phyloP scores from a whole-genome alignment of 495 filamentous ascomycete species.

The Penicillium lividum region DNA sequence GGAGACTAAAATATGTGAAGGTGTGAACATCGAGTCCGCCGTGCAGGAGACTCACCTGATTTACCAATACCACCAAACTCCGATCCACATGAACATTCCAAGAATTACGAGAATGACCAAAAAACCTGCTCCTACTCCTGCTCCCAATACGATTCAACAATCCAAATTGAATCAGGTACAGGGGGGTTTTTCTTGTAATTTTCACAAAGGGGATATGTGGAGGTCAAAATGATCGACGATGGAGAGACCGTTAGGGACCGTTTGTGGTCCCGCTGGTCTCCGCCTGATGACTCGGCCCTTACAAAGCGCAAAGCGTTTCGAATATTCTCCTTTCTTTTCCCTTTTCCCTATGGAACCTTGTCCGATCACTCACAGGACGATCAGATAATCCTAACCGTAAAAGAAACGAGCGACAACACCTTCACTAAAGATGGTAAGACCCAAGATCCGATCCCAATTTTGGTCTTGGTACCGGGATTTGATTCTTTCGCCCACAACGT shows the following conservation, averaged over 20 bases:
- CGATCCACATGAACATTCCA: conserved; percentile 4
- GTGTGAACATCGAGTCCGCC: conserved; percentile 6
- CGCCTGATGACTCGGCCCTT: conserved; percentile 18
- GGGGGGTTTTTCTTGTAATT: not conserved
- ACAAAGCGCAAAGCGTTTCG: conserved; percentile 8
- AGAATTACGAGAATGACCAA: not conserved
- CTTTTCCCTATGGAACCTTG: conserved; percentile 8
- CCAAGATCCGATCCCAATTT: conserved; percentile 38
- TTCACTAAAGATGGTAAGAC: conserved; percentile 37
- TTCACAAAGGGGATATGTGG: not conserved
- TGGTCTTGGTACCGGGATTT: conserved; percentile 8
- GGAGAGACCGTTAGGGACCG: conserved; percentile 27
- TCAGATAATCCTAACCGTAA: conserved; percentile 35
- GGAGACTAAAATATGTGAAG: conserved; percentile 1
- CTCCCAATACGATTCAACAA: not conserved
- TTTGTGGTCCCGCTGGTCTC: conserved; percentile 16
- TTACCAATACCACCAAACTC: not conserved
- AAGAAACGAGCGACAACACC: conserved; percentile 30
- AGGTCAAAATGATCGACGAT: conserved; percentile 27
- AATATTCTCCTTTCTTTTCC: not conserved
- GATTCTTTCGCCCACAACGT: not conserved
- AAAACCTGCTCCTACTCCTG: too few relatives aligned
- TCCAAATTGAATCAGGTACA: not conserved
- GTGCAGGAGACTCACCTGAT: conserved; percentile 1
- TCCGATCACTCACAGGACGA: conserved; percentile 35